Evolutionary conservation across 352 stramenopile genomes (phyloP).

Genomic region (Phytopythium chamaehyphon): DNA sequence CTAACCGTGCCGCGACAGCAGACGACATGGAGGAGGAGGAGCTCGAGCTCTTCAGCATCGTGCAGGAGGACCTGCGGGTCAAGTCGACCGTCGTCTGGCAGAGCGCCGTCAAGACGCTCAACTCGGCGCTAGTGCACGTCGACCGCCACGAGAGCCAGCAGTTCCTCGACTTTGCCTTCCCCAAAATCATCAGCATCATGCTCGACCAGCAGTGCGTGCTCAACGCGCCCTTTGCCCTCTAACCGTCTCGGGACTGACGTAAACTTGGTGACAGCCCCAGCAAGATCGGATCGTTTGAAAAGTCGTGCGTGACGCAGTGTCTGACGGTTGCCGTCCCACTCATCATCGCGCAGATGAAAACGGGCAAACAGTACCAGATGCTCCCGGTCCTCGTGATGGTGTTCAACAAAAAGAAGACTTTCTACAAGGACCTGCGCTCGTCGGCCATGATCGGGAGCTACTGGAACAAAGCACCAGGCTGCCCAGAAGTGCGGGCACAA

Average conservation of each 20-base stretch:
- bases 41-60: conserved; percentile 77
- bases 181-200: conserved; percentile 87
- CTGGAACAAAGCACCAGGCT: conserved; percentile 84
- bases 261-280: conserved; percentile 45
- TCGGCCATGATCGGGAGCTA: conserved; percentile 88
- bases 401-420: conserved; percentile 88
- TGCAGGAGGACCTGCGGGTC: conserved; percentile 79
- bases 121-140: conserved; percentile 61
- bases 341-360: conserved; percentile 72
- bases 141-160: conserved; percentile 66
- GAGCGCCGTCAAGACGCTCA: conserved; percentile 85
- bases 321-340: conserved; percentile 62
- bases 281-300: conserved; percentile 85
- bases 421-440: conserved; percentile 87
- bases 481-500: conserved; percentile 76
- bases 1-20: conserved; percentile 6
- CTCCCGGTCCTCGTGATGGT: conserved; percentile 77
- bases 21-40: conserved; percentile 80
- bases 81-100: conserved; percentile 90
- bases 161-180: conserved; percentile 77
- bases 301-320: conserved; percentile 81
- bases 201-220: conserved; percentile 83
- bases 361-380: conserved; percentile 52
- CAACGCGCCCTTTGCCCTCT: too few species aligned
- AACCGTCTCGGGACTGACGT: too few species aligned